These are phyloP conservation scores for Botrytis fragariae DNA, from an alignment of 2,329 filamentous ascomycete genomes.

Conservation along the genomic window DNA sequence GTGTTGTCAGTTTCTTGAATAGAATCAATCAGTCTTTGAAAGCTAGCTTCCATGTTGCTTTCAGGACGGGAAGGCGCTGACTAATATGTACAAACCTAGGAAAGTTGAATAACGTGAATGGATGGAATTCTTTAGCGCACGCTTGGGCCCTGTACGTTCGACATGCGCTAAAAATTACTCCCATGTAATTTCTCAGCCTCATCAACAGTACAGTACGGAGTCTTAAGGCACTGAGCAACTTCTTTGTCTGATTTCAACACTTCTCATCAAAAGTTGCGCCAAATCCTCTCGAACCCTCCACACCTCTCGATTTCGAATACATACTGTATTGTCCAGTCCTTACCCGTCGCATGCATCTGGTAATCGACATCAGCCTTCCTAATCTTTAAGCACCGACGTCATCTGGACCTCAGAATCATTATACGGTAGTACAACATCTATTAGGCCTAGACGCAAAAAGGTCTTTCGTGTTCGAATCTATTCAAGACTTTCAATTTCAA, in stretches of 20 bases:
- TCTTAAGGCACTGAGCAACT: background rate
- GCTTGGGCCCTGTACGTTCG: background rate
- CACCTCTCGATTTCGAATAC: background rate
- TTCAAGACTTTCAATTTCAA: background rate
- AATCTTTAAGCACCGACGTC: background rate
- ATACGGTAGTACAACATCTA: background rate
- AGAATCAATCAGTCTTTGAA: conserved; percentile 17
- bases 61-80: conserved; percentile 13
- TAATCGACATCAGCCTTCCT: background rate
- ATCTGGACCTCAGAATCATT: background rate
- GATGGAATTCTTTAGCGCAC: background rate
- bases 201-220: background rate
- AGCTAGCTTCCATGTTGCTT: conserved; percentile 12
- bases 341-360: background rate
- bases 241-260: conserved; percentile 1
- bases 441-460: background rate
- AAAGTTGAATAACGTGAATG: background rate
- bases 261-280: background rate
- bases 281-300: background rate
- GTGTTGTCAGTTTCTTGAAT: conserved; percentile 17
- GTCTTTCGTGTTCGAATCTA: background rate
- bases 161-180: background rate
- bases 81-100: background rate
- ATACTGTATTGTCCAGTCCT: background rate
- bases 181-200: conserved; percentile 15